Evolutionary conservation across 257 asterid species (phyloP).

Genomic region (Scutellaria galericulata): DNA sequence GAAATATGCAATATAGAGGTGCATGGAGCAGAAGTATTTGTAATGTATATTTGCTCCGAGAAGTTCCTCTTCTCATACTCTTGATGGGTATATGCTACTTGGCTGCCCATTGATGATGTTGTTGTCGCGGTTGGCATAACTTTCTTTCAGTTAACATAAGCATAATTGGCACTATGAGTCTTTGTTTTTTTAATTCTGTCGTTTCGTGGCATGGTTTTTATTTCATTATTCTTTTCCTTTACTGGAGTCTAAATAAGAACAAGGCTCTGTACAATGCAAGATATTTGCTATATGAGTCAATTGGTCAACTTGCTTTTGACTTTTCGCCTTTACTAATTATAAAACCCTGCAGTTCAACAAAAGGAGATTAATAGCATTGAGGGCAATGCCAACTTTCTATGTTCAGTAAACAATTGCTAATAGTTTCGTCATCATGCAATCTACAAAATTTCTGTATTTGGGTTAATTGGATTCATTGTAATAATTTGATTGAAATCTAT

Average conservation of each 20-base stretch:
- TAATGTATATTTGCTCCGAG: not conserved
- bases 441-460: not conserved
- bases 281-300: too few relatives aligned
- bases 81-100: slow-evolving; percentile 11
- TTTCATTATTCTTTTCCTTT: too few relatives aligned
- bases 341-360: not conserved
- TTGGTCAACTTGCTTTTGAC: too few relatives aligned
- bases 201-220: too few relatives aligned
- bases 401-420: not conserved
- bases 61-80: not conserved
- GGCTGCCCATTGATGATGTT: slow-evolving; percentile 11
- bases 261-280: too few relatives aligned
- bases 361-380: not conserved
- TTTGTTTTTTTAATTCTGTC: not conserved
- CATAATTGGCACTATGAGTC: not conserved
- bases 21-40: not conserved
- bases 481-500: not conserved
- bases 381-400: not conserved
- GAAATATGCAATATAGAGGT: not conserved
- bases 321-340: too few relatives aligned
- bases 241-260: too few relatives aligned
- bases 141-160: slow-evolving; percentile 14
- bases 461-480: not conserved
- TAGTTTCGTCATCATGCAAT: not conserved
- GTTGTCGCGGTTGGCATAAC: not conserved